Evolutionary conservation across 1,284 basidiomycete species (phyloP).

Genomic region (Heterobasidion annosum): DNA sequence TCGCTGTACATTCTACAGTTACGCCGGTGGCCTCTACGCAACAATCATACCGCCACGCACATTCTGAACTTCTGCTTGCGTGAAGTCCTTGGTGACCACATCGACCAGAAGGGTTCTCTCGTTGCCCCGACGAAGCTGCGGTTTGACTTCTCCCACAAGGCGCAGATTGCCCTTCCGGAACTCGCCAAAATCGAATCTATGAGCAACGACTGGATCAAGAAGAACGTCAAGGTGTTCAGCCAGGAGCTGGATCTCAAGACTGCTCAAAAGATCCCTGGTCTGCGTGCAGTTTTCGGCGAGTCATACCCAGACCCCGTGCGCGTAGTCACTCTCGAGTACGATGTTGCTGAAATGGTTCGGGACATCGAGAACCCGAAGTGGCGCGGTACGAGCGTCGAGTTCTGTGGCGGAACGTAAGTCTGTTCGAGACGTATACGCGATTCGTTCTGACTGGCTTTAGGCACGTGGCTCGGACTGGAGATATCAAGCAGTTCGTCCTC

Average conservation of each 20-base stretch:
- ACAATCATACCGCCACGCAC: conserved; percentile 98
- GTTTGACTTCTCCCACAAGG: conserved; percentile 98
- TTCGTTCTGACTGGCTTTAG: conserved; percentile 24
- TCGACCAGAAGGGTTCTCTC: conserved; percentile 97
- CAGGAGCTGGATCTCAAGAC: conserved; percentile 80
- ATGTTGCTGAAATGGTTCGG: conserved; percentile 77
- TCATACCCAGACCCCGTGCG: conserved; percentile 96
- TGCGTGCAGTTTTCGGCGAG: conserved; percentile 97
- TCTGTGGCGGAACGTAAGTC: conserved; percentile 96
- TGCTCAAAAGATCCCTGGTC: conserved; percentile 84
- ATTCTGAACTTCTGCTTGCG: conserved; percentile 94
- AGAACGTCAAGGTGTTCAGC: conserved; percentile 83
- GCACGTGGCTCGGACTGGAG: conserved; percentile 90
- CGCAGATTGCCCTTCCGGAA: conserved; percentile 70
- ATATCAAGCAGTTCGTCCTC: conserved; percentile 94
- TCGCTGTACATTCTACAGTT: conserved; percentile 35
- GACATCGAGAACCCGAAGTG: conserved; percentile 89
- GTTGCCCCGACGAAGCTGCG: conserved; percentile 94
- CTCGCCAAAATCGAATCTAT: conserved; percentile 79
- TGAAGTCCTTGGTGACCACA: conserved; percentile 91
- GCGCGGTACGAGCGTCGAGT: conserved; percentile 88
- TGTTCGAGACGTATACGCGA: background rate
- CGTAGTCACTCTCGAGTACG: conserved; percentile 86
- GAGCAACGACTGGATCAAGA: conserved; percentile 84
- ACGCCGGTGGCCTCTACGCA: conserved; percentile 90